These are phyloP conservation scores for Sporobolomyces pararoseus DNA, from an alignment of 768 basidiomycete species.

Conservation along the genomic window DNA sequence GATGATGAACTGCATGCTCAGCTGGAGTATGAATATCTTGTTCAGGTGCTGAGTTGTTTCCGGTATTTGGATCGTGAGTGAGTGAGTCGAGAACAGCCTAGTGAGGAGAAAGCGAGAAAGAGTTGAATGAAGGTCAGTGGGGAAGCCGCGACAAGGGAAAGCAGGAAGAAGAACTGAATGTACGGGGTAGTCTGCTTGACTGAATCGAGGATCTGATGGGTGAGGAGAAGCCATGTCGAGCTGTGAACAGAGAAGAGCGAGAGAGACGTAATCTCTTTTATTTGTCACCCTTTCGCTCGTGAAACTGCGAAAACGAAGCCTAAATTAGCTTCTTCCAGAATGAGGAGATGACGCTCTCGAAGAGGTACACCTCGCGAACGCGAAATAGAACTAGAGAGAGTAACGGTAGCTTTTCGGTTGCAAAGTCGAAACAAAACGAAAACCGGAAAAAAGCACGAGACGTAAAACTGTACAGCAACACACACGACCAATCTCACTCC, in stretches of 20 bases:
- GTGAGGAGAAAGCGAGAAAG: not conserved
- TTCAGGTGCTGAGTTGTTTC: not conserved
- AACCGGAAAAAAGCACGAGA: no score
- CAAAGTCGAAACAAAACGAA: no score
- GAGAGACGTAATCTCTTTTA: no score
- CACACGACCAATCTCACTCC: conserved; percentile 1
- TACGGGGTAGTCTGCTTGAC: conserved; percentile 11
- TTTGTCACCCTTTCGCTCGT: no score
- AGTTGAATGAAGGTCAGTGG: not conserved
- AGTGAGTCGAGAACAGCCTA: conserved; percentile 18
- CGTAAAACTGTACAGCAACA: no score
- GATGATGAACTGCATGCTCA: conserved; percentile 12
- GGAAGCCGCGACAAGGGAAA: not conserved
- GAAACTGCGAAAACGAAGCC: no score
- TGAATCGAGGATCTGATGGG: not conserved
- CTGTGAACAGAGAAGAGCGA: no score
- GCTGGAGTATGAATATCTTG: conserved; percentile 22
- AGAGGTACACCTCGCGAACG: no score
- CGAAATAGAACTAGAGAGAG: no score
- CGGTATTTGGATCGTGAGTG: conserved; percentile 7
- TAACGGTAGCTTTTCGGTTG: no score
- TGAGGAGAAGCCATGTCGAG: conserved; percentile 4
- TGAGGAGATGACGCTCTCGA: no score
- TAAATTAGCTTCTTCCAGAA: no score
- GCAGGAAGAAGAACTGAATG: not conserved